phyloP scores from a whole-genome alignment of 352 stramenopile genomes.

The Phytopythium boreale region DNA sequence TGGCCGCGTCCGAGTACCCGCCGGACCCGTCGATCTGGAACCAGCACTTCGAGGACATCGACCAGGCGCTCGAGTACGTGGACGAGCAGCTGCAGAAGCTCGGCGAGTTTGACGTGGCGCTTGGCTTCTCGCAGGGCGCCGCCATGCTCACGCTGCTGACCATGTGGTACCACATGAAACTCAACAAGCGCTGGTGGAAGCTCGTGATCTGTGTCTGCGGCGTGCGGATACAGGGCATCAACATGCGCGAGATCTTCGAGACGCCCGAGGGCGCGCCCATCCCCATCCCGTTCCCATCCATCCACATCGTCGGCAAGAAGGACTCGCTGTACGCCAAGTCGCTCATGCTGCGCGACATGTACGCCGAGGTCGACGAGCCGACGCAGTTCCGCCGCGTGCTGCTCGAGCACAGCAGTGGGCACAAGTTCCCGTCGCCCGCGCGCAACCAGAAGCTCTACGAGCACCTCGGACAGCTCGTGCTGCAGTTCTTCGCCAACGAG shows the following conservation, averaged over 20 bases:
- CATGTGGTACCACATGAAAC: constrained; percentile 50
- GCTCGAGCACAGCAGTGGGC: constrained; percentile 42
- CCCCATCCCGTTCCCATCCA: constrained; percentile 48
- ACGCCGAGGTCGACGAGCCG: constrained; percentile 28
- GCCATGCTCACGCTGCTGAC: constrained; percentile 60
- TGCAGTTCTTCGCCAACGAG: constrained; percentile 32
- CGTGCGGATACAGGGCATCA: constrained; percentile 29
- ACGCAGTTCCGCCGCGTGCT: constrained; percentile 32
- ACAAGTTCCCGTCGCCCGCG: constrained; percentile 67
- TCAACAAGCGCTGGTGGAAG: constrained; percentile 48
- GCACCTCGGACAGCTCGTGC: constrained; percentile 35
- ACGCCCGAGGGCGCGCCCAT: constrained; percentile 32
- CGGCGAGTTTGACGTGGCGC: constrained; percentile 69
- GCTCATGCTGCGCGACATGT: constrained; percentile 40
- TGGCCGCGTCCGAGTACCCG: constrained; percentile 24
- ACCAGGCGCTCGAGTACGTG: constrained; percentile 48
- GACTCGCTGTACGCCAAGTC: constrained; percentile 47
- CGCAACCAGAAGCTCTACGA: constrained; percentile 45
- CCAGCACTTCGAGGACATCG: constrained; percentile 37
- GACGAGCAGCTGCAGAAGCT: constrained; percentile 49
- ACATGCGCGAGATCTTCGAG: constrained; percentile 42
- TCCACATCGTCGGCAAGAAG: constrained; percentile 52
- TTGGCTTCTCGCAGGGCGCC: constrained; percentile 79
- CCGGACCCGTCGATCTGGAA: constrained; percentile 22
- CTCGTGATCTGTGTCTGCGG: constrained; percentile 46